Evolutionary conservation across 2,329 filamentous ascomycete species (phyloP).

Genomic region (Elsinoe perseae): DNA sequence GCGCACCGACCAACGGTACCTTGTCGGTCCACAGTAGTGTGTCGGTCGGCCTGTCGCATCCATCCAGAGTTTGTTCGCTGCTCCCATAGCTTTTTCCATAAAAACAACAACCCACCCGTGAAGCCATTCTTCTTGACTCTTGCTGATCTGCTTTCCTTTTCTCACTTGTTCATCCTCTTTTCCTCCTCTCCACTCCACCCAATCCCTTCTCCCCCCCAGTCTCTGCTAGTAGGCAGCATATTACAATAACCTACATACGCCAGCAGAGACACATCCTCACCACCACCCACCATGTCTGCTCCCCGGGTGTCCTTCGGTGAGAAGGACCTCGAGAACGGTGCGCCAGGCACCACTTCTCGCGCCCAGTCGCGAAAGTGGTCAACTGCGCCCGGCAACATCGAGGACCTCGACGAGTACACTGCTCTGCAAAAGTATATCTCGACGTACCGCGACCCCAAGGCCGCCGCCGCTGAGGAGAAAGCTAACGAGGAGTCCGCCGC

Average conservation of each 20-base stretch:
- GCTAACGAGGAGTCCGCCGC: conserved; percentile 32
- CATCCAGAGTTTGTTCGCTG: neutral
- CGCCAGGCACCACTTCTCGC: conserved; percentile 22
- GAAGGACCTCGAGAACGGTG: conserved; percentile 34
- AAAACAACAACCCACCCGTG: conserved; percentile 7
- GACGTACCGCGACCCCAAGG: conserved; percentile 55
- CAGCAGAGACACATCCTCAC: conserved; percentile 14
- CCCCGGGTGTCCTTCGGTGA: conserved; percentile 34
- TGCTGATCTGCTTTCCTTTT: conserved; percentile 15
- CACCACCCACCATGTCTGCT: conserved; percentile 28
- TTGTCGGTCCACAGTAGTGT: conserved; percentile 5
- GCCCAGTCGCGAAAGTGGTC: conserved; percentile 33
- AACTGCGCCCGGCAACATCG: conserved; percentile 34
- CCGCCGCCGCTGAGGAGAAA: conserved; percentile 38
- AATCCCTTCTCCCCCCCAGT: neutral
- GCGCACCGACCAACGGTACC: conserved; percentile 7
- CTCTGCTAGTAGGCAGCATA: conserved; percentile 14
- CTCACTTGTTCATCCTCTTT: neutral
- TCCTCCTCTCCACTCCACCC: conserved; percentile 5
- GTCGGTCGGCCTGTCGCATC: conserved; percentile 8
- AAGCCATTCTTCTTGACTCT: conserved; percentile 5
- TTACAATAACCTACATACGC: conserved; percentile 12
- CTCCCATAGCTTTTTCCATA: neutral
- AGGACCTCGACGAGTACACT: conserved; percentile 55
- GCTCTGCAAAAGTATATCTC: conserved; percentile 61